Base-by-base conservation (phyloP, 257 asterid species). In the Salvia splendens region DNA sequence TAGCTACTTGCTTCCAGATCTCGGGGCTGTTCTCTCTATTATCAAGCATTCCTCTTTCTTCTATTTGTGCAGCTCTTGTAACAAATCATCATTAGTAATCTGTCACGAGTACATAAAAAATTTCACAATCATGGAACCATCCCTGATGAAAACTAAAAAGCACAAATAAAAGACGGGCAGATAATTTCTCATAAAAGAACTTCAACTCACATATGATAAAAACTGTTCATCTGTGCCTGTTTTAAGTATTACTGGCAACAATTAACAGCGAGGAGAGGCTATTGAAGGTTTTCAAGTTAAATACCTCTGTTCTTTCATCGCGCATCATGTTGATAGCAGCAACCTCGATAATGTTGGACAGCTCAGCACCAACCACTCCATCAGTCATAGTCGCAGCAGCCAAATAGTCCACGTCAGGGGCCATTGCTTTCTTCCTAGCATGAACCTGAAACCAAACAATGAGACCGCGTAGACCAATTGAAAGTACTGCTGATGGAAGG, bases 51-150 rank as follows among this genome's bases (percentile, higher is more conserved):
- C 99, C 97, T 62, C 88, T 75, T 78, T 94, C 97, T 85, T 94
- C 99, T 73, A 94, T 84, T 87, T 94, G 95, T 35, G 96, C 99
- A 74, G 99, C 97, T n/a, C n/a, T 94, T 94, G 99, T 74, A 94
- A 70, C 84, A 94, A 78, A 74, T 91, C 97, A 77, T 91, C 97
- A 40, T 96, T 94, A n/a, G 97, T 94, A 76, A 94, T 94, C 99
- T 94, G 71, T 79, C 72, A 62, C 48, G 83, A 64, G 50, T n/a
- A 16, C 71, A 65, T 55, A 33, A 17, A 15, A 20, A 65, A 12
- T 54, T 53, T 17, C 42, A 56, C 56, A 50, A 40, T 64, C 36
- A 43, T 10, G 48, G 35, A 47, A 61, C 42, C 56, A 61, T 52
- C 48, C 7, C 38, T 12, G 17, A 49, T 17, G 4, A 7, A n/a